Evolutionary conservation across 805 yeast genomes (phyloP), one percentile per base, ranked within the genome.

Genomic region (Zygosaccharomyces bisporus): DNA sequence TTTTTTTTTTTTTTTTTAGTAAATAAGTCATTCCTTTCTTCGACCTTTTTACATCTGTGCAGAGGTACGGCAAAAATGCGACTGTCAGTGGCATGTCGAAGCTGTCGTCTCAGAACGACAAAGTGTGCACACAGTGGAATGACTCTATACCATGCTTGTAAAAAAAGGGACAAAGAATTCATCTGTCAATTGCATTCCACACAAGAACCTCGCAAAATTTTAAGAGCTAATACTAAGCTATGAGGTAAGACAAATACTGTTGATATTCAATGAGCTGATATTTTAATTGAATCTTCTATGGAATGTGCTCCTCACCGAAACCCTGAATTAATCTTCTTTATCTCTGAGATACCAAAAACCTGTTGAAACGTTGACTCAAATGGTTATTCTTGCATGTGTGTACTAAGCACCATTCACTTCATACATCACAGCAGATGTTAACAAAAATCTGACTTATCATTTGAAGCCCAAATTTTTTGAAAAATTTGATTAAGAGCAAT

Each of bases 21-120:
- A 27, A 21, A 8, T n/a, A 6, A n/a, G 31, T 27, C 8, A n/a
- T 27, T 27, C 31, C 7, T 27, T 27, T 13, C 6, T n/a, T n/a
- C n/a, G n/a, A n/a, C n/a, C n/a, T n/a, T n/a, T n/a, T n/a, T n/a
- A n/a, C n/a, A n/a, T n/a, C n/a, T n/a, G n/a, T 8, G 12, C 16
- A 34, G 37, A 17, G 12, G 37, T 14, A 23, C 16, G 8, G 16
- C 18, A 9, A 39, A 13, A 18, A 39, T 39, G 42, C 20, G 35
- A 9, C 27, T 39, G 7, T 19, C 42, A 2, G 17, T 39, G 2
- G 42, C 42, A n/a, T 39, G 42, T 30, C 14, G 14, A 39, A 39
- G 35, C 24, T 39, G 42, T 30, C 42, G 42, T 17, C 27, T 20
- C n/a, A 39, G 17, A 21, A 39, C 29, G 14, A 39, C 19, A 7